Evolutionary conservation across 331 rosid species (phyloP), one percentile per base, ranked within the genome.

Genomic region (Cydonia oblonga): DNA sequence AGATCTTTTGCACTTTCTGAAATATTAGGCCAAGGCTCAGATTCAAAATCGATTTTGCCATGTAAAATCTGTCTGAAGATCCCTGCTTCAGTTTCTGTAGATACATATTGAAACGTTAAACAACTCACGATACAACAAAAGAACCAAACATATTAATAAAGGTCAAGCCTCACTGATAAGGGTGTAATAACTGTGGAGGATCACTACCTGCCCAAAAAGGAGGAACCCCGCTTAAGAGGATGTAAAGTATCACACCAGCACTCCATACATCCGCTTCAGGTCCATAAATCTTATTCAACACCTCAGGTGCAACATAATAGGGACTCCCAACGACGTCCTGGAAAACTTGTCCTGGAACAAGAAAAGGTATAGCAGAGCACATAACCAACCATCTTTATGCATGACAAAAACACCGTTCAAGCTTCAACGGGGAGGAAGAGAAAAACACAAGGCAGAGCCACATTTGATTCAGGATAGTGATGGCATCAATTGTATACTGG

Each of bases 201-300:
- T 66, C 68, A 9, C 68, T 83, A 92, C 97, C 97, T 66, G 93
- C 97, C 96, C 97, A 92, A 76, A 92, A 92, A 73, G 97, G 97
- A 68, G 97, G 97, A 33, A 92, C 96, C 5, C 97, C 97, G 69
- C 96, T 92, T 38, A 92, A 56, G 72, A 92, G 83, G 80, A 92
- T 92, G 86, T 92, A 92, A 30, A 92, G 93, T 75, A 92, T 92
- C 28, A 92, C 96, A 64, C 97, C 97, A 68, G 92, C 97, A 83
- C 97, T 92, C 97, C 97, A 92, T 62, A 92, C 97, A 75, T 92
- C 97, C 38, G 77, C 88, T 80, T 89, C 90, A 18, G 88, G 97
- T 81, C 96, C 97, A 78, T 92, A 92, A 54, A 79, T 73, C 83
- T 89, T 89, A 75, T 83, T 66, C 88, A 92, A 79, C 28, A 92